Evolutionary conservation across 2,329 filamentous ascomycete genomes (phyloP), one percentile per base, ranked within the genome.

Genomic region (Penicillium sclerotigenum): DNA sequence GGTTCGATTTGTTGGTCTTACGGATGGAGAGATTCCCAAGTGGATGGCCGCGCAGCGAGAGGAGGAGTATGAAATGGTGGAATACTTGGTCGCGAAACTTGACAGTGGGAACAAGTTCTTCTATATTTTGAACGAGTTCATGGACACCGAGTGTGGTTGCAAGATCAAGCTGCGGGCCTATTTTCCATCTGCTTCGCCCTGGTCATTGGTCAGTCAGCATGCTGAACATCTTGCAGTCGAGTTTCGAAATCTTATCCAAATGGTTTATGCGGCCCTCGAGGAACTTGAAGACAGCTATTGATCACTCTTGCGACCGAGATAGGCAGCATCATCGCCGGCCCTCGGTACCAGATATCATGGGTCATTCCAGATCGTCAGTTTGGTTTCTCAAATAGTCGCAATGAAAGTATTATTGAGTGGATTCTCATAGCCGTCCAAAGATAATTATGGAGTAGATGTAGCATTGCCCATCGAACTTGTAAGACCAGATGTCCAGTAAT

Each of bases 101-200:
- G 47, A 50, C 8, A 55, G 33, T 22, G 47, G 47, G 28, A 55
- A 16, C 29, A 33, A 18, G 6, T 38, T 55, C 33, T 55, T 46
- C 33, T 55, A 52, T 55, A 11, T 55, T 34, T 33, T 55, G 40
- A 55, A 55, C n/a, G 53, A 52, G 33, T 55, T 55, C 34, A 51
- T 45, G 47, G 26, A 55, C 20, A 51, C 38, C 9, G 40, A 22
- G 13, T 20, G 28, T 11, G 53, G 53, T 11, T 52, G 53, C n/a
- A 52, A 46, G 26, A 51, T 52, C 40, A 55, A 28, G 33, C 40
- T 55, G 29, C 47, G 47, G 11, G 34, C 24, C 8, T 55, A 52
- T 33, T 55, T 55, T 13, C 53, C 53, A 4, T 51, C 47, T 20
- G 47, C 53, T 18, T 41, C 47, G n/a, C 52, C 53, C 4, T 38